Conservation (phyloP, 163 green algal species). For the Scenedesmus sp. region DNA sequence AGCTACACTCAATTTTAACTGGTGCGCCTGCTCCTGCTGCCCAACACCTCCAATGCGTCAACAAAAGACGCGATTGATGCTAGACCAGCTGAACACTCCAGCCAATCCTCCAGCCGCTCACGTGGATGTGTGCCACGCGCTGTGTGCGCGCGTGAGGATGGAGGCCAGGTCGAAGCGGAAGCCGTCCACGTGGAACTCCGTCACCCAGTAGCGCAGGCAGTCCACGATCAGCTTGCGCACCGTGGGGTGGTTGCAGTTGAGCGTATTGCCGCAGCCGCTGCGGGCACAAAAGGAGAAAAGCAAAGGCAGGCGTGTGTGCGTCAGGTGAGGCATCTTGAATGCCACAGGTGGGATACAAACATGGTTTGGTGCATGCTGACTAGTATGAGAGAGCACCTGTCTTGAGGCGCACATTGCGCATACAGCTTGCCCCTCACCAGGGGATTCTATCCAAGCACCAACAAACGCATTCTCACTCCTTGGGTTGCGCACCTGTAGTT, state of each 20-base stretch:
- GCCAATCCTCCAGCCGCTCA: slow-evolving; percentile 23
- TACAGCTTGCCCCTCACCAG: not conserved
- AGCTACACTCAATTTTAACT: no score
- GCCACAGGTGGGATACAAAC: no score
- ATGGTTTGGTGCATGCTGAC: no score
- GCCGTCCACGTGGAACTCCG: slow-evolving; percentile 95
- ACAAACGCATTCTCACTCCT: not conserved
- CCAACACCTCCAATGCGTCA: not conserved
- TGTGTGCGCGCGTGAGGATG: slow-evolving; percentile 92
- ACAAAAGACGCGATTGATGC: not conserved
- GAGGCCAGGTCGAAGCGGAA: slow-evolving; percentile 96
- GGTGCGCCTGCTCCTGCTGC: not conserved
- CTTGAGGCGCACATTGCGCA: not conserved
- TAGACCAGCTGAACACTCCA: not conserved
- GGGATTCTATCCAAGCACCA: not conserved
- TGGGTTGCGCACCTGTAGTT: slow-evolving; percentile 91
- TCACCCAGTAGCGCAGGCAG: slow-evolving; percentile 94
- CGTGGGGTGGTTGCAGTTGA: slow-evolving; percentile 97
- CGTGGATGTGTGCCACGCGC: slow-evolving; percentile 78
- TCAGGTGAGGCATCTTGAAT: not conserved
- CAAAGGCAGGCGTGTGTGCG: not conserved
- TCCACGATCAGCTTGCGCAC: slow-evolving; percentile 90
- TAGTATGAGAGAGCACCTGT: no score
- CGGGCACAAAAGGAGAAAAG: not conserved
- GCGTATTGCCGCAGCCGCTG: slow-evolving; percentile 94